phyloP scores from a whole-genome alignment of 192 early-diverging fungal species.

The Spizellomyces punctatus region DNA sequence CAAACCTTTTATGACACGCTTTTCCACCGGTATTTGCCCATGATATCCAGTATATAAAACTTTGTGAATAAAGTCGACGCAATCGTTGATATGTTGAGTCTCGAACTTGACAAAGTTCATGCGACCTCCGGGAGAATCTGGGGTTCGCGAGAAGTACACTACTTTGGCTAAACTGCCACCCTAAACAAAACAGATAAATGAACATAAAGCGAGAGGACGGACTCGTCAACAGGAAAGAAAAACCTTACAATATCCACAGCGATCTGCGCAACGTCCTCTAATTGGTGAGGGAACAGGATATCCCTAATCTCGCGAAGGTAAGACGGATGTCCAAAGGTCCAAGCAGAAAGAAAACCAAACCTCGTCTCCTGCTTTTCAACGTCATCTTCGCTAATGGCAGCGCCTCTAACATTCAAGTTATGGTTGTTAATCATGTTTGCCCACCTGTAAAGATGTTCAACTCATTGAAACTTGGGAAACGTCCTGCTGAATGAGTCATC shows the following conservation, averaged over 20 bases:
- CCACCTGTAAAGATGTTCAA: neutral
- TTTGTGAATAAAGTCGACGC: constrained; percentile 78
- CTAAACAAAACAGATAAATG: constrained; percentile 12
- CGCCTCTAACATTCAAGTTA: constrained; percentile 34
- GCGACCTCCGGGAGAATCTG: constrained; percentile 70
- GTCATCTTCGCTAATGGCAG: constrained; percentile 30
- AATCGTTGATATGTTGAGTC: constrained; percentile 87
- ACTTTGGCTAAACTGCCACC: constrained; percentile 65
- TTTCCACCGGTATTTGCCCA: constrained; percentile 34
- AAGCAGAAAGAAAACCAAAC: neutral
- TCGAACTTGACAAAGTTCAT: constrained; percentile 94
- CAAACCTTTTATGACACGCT: constrained; percentile 33
- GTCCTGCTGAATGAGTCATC: neutral
- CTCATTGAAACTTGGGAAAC: neutral
- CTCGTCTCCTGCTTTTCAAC: constrained; percentile 24
- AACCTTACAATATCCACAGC: constrained; percentile 81
- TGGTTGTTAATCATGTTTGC: constrained; percentile 13
- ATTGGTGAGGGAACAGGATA: constrained; percentile 86
- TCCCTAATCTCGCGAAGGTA: constrained; percentile 55
- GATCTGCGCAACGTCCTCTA: constrained; percentile 80
- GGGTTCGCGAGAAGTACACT: constrained; percentile 57
- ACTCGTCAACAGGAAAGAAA: too few relatives aligned
- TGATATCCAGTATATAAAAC: constrained; percentile 55
- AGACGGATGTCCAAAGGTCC: neutral
- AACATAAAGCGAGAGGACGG: neutral